Percentiles rank a stretch among this genome's conserved stretches.
Evolutionary conservation across 768 basidiomycete species (phyloP).

Genomic region (Ramaria sp.): DNA sequence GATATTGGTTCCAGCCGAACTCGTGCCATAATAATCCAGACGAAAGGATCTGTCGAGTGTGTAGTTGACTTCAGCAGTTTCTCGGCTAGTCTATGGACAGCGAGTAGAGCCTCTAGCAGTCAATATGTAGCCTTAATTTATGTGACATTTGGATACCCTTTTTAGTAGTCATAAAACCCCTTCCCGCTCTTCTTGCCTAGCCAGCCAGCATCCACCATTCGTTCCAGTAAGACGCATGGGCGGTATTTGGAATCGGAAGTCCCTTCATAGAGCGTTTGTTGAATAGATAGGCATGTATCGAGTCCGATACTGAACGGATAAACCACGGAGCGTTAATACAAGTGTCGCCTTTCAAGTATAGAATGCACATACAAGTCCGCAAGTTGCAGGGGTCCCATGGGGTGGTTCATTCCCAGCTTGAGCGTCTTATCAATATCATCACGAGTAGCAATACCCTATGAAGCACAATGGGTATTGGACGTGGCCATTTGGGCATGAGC

Average conservation of each 20-base stretch:
- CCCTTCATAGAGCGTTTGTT: slow-evolving; percentile 78
- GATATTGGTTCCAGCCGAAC: no score
- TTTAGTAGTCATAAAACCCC: slow-evolving; percentile 83
- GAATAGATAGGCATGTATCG: slow-evolving; percentile 91
- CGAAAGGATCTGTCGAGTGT: no score
- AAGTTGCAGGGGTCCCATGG: slow-evolving; percentile 89
- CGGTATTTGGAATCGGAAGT: slow-evolving; percentile 94
- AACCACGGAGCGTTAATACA: background rate
- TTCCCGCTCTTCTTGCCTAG: slow-evolving; percentile 87
- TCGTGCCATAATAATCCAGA: no score
- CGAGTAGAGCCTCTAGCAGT: no score
- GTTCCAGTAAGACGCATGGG: slow-evolving; percentile 77
- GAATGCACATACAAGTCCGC: slow-evolving; percentile 26
- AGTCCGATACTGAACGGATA: slow-evolving; percentile 68
- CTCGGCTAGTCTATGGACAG: no score
- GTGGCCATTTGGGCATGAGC: background rate
- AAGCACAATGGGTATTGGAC: background rate
- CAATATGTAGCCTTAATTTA: no score
- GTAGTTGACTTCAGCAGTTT: no score
- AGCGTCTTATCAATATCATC: slow-evolving; percentile 96
- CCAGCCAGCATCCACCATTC: slow-evolving; percentile 97
- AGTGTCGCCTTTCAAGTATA: background rate
- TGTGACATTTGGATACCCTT: background rate
- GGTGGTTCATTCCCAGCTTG: slow-evolving; percentile 87
- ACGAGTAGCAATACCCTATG: slow-evolving; percentile 77